These are phyloP conservation scores for Hemisphaericaspora nanyangensis DNA, from an alignment of 805 yeast genomes.

Conservation along the genomic window DNA sequence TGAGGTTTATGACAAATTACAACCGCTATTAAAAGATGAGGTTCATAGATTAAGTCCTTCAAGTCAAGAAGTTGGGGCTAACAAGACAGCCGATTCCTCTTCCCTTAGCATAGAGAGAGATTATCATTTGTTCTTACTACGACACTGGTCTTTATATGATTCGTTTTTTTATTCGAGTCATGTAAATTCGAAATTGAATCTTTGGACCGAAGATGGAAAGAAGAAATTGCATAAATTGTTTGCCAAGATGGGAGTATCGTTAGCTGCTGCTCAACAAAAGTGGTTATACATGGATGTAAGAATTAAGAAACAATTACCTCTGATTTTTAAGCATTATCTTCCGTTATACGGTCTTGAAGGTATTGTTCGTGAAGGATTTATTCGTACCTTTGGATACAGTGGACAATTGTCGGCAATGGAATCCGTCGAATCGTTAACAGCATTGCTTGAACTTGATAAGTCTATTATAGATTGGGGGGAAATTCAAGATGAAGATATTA, in stretches of 20 bases:
- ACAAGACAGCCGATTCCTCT: conserved; percentile 38
- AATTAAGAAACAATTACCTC: conserved; percentile 68
- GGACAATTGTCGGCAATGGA: conserved; percentile 91
- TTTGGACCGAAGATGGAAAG: conserved; percentile 92
- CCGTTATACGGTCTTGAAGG: conserved; percentile 80
- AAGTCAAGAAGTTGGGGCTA: conserved; percentile 9
- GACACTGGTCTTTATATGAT: conserved; percentile 93
- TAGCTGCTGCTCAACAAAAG: conserved; percentile 82
- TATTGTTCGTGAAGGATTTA: conserved; percentile 78
- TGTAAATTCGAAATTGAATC: conserved; percentile 77
- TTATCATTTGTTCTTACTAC: conserved; percentile 75
- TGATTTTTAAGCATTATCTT: conserved; percentile 65
- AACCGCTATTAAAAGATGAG: conserved; percentile 78
- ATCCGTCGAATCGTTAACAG: conserved; percentile 83
- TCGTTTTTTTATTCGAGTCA: conserved; percentile 88
- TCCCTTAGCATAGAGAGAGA: conserved; percentile 71
- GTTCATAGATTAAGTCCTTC: conserved; percentile 63
- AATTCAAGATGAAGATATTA: conserved; percentile 13
- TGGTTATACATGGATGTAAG: conserved; percentile 88
- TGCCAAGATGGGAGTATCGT: conserved; percentile 93
- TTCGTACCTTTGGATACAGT: conserved; percentile 80
- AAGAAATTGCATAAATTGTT: conserved; percentile 84
- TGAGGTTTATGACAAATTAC: conserved; percentile 64
- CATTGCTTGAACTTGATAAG: conserved; percentile 69
- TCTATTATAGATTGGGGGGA: conserved; percentile 7